phyloP scores from a whole-genome alignment of 306 rosid genomes.

The Gillenia trifoliata region DNA sequence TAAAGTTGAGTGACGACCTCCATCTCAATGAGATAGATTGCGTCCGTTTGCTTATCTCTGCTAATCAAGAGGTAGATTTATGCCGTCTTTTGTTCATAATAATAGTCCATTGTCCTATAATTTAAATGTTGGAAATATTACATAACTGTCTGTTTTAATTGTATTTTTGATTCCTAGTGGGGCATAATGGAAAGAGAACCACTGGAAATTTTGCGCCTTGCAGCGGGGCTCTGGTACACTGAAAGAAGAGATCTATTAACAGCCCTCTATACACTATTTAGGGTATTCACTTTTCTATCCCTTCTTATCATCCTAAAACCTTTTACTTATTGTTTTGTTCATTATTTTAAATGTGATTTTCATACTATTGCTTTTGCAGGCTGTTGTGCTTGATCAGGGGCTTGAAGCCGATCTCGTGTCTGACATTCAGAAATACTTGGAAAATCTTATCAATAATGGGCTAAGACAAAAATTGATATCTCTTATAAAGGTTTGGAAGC shows the following conservation, averaged over 20 bases:
- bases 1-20: constrained; percentile 89
- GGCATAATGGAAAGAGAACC: constrained; percentile 92
- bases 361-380: constrained; percentile 44
- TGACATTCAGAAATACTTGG: constrained; percentile 80
- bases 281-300: constrained; percentile 46
- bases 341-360: constrained; percentile 11
- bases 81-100: constrained; percentile 1
- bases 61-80: constrained; percentile 79
- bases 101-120: neutral
- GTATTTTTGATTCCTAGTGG: constrained; percentile 46
- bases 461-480: constrained; percentile 78
- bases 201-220: constrained; percentile 67
- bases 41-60: constrained; percentile 72
- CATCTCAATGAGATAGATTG: constrained; percentile 89
- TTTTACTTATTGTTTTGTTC: constrained; percentile 3
- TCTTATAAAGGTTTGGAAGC: constrained; percentile 71
- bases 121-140: neutral
- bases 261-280: constrained; percentile 71
- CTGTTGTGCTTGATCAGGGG: constrained; percentile 95
- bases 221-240: constrained; percentile 93
- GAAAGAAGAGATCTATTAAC: constrained; percentile 91
- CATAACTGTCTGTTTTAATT: neutral
- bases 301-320: constrained; percentile 13
- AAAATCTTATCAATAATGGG: constrained; percentile 75
- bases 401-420: constrained; percentile 65